Conservation (phyloP, 1,284 basidiomycete genomes). For the Singerocomus rubriflavus region DNA sequence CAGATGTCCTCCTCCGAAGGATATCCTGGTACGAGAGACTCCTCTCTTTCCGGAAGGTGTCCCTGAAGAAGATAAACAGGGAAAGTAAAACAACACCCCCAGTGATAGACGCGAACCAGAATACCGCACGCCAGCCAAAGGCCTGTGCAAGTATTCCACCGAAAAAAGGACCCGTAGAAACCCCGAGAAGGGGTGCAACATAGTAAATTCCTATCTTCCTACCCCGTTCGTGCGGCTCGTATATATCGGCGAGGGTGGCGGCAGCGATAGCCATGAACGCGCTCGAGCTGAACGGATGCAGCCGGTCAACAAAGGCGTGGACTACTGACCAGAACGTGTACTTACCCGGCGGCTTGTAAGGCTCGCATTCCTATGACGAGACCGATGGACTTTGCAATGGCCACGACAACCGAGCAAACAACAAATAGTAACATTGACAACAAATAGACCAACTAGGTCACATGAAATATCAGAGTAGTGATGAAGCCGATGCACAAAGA, state of each 20-base stretch:
- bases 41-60: conserved; percentile 81
- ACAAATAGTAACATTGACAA: conserved; percentile 60
- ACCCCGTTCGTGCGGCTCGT: conserved; percentile 76
- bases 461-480: not conserved
- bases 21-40: conserved; percentile 73
- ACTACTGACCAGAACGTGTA: not conserved
- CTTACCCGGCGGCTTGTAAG: conserved; percentile 61
- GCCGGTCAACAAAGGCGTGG: not conserved
- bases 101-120: conserved; percentile 77
- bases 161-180: conserved; percentile 66
- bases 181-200: conserved; percentile 57
- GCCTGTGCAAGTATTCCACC: conserved; percentile 69
- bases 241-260: conserved; percentile 80
- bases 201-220: conserved; percentile 81
- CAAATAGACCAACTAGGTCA: conserved; percentile 62
- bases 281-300: conserved; percentile 49
- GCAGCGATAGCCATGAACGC: conserved; percentile 80
- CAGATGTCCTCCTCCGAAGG: conserved; percentile 32
- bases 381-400: conserved; percentile 58
- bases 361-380: conserved; percentile 73
- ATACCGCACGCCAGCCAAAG: conserved; percentile 77
- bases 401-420: conserved; percentile 63
- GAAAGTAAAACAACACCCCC: conserved; percentile 52
- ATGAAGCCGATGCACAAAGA: not conserved
- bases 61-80: conserved; percentile 71